phyloP scores from a whole-genome alignment of 2,329 filamentous ascomycete species.

The Aspergillus oerlinghausenensis region DNA sequence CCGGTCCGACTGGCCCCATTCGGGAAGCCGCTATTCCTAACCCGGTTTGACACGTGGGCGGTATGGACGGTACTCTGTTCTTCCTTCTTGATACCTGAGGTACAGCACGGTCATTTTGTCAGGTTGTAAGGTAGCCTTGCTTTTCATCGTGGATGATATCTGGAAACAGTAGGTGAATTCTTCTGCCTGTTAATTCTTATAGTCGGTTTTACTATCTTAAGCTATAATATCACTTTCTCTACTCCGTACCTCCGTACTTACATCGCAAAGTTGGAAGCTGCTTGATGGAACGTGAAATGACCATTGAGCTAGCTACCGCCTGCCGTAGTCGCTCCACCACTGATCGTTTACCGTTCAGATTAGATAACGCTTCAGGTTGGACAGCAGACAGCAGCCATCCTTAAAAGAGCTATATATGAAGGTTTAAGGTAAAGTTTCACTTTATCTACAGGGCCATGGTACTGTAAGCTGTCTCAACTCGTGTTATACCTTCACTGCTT shows the following conservation, averaged over 20 bases:
- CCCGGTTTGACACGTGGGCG: not conserved
- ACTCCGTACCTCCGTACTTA: not conserved
- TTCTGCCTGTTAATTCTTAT: not conserved
- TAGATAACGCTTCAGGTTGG: not conserved
- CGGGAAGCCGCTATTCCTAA: not conserved
- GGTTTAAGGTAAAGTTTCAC: not conserved
- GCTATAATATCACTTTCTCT: not conserved
- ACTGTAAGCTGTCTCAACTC: not conserved
- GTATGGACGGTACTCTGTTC: not conserved
- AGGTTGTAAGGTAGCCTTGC: too few relatives aligned
- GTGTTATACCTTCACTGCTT: not conserved
- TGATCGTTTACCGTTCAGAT: not conserved
- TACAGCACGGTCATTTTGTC: not conserved
- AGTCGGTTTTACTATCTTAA: not conserved
- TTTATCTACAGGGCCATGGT: not conserved
- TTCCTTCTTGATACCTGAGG: too few relatives aligned
- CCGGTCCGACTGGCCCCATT: not conserved
- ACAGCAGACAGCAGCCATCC: not conserved
- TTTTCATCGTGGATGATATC: too few relatives aligned
- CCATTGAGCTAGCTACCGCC: constrained; percentile 7
- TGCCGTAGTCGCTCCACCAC: not conserved
- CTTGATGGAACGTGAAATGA: not conserved
- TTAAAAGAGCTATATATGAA: not conserved
- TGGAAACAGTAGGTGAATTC: too few relatives aligned
- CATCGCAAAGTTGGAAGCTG: not conserved